phyloP scores from a whole-genome alignment of 805 yeast genomes.

The Ogataea glucozyma region DNA sequence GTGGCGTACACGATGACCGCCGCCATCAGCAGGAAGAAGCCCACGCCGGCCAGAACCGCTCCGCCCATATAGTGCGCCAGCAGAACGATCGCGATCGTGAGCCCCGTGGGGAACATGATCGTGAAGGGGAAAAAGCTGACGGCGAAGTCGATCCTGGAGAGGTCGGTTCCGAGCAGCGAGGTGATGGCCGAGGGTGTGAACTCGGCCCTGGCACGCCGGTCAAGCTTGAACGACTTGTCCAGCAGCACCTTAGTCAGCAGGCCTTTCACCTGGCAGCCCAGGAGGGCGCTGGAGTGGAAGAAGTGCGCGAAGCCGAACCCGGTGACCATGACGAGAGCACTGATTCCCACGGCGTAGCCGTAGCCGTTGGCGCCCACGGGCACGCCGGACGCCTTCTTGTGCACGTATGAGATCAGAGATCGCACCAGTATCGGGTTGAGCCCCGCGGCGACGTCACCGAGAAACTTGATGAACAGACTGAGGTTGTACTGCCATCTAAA shows the following conservation, averaged over 20 bases:
- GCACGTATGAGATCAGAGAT: conserved; percentile 65
- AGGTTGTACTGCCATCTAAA: conserved; percentile 46
- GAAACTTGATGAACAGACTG: conserved; percentile 42
- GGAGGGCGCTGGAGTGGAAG: conserved; percentile 58
- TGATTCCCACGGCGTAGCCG: conserved; percentile 75
- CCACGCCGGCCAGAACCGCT: conserved; percentile 70
- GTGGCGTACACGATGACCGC: conserved; percentile 47
- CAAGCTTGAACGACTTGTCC: conserved; percentile 64
- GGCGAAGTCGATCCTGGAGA: conserved; percentile 78
- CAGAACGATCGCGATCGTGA: conserved; percentile 63
- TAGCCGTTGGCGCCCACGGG: conserved; percentile 57
- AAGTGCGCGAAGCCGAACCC: conserved; percentile 59
- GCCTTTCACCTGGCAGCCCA: conserved; percentile 73
- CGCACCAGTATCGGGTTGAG: conserved; percentile 68
- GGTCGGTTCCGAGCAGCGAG: conserved; percentile 77
- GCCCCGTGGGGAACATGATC: conserved; percentile 62
- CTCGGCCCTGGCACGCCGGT: conserved; percentile 55
- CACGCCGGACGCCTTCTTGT: conserved; percentile 45
- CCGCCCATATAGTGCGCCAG: conserved; percentile 71
- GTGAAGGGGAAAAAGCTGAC: conserved; percentile 66
- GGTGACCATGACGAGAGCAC: conserved; percentile 50
- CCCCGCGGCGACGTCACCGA: conserved; percentile 51
- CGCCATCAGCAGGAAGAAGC: conserved; percentile 53
- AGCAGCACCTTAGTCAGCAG: conserved; percentile 69
- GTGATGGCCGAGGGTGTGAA: conserved; percentile 74